These are phyloP conservation scores for Botryococcus braunii DNA, from an alignment of 163 green algal species.

Conservation along the genomic window DNA sequence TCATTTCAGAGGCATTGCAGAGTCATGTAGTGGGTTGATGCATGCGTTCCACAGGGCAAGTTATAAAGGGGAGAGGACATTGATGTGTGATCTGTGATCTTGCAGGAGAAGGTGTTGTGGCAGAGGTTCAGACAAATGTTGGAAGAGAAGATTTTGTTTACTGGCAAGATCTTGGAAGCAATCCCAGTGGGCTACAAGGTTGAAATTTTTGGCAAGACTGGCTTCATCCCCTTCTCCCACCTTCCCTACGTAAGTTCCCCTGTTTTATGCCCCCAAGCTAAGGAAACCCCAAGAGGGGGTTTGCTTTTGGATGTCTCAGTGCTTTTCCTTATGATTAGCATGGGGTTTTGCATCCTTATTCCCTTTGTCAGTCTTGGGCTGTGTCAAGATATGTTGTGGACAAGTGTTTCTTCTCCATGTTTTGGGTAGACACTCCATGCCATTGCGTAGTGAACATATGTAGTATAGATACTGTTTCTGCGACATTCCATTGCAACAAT, in stretches of 20 bases:
- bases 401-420: not conserved
- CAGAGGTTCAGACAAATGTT: conserved; percentile 67
- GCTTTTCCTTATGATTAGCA: not conserved
- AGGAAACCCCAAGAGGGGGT: not conserved
- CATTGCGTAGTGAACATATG: too few relatives aligned
- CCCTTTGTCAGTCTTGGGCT: not conserved
- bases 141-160: conserved; percentile 73
- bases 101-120: conserved; percentile 45
- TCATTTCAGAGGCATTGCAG: conserved; percentile 39
- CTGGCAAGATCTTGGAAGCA: conserved; percentile 30
- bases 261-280: too few relatives aligned
- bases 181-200: conserved; percentile 81
- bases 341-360: not conserved
- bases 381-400: not conserved
- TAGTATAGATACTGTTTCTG: too few relatives aligned
- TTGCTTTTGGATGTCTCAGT: not conserved
- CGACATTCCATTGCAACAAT: too few relatives aligned
- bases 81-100: not conserved
- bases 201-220: conserved; percentile 66
- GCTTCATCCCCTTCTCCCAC: conserved; percentile 87
- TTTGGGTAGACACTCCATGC: too few relatives aligned
- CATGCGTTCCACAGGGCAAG: not conserved
- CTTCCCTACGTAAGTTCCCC: conserved; percentile 40
- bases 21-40: not conserved
- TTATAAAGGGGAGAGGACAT: conserved; percentile 26